Percentiles rank a stretch among this genome's conserved stretches.
phyloP scores from a whole-genome alignment of 345 rosid species.

The Moricandia arvensis region DNA sequence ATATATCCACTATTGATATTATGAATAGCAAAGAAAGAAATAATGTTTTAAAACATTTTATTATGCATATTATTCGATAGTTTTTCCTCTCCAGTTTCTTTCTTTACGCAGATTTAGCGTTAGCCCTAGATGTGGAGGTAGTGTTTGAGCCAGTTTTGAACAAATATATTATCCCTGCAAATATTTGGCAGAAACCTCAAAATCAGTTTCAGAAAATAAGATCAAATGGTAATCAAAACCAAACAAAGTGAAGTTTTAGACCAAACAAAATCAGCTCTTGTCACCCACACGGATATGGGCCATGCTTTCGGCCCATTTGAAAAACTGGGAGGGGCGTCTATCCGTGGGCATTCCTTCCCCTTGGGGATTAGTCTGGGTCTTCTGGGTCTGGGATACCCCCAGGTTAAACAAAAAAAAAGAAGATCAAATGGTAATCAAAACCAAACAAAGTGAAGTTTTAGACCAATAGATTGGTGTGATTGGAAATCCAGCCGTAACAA shows the following conservation, averaged over 20 bases:
- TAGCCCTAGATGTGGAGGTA: background rate
- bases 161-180: background rate
- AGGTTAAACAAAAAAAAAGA: no score
- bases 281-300: no score
- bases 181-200: background rate
- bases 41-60: background rate
- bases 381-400: no score
- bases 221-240: background rate
- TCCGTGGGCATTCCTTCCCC: no score
- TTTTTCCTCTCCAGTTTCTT: background rate
- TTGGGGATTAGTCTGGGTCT: no score
- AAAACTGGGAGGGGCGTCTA: no score
- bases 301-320: no score
- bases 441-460: background rate
- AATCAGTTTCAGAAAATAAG: background rate
- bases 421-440: no score
- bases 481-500: constrained; percentile 51
- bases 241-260: no score
- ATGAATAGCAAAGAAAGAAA: background rate
- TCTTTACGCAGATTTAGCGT: background rate
- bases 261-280: no score
- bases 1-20: background rate
- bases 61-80: background rate
- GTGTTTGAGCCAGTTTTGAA: background rate
- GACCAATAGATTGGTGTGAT: constrained; percentile 58